These are phyloP conservation scores for Priceomyces fermenticarens DNA, from an alignment of 805 yeast species.

Conservation along the genomic window DNA sequence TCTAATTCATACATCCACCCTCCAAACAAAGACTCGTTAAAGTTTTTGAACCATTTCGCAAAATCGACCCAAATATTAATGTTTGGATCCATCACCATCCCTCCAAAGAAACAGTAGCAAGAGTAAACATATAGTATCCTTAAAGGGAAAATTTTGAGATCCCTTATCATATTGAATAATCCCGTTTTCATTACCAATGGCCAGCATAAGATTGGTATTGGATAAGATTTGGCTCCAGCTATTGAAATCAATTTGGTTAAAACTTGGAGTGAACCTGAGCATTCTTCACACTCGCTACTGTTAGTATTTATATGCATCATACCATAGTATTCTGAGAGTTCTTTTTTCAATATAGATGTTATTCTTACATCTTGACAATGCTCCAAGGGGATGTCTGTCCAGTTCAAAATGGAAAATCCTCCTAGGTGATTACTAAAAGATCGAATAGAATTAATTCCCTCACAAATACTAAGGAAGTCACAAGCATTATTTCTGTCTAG, in stretches of 20 bases:
- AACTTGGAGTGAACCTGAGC: conserved; percentile 6
- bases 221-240: conserved; percentile 16
- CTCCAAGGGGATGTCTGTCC: neutral
- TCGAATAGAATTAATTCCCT: conserved; percentile 11
- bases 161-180: conserved; percentile 17
- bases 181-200: conserved; percentile 13
- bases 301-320: conserved; percentile 1
- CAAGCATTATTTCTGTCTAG: conserved; percentile 13
- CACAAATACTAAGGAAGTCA: conserved; percentile 20
- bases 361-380: neutral
- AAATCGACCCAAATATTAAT: conserved; percentile 29
- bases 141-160: conserved; percentile 21
- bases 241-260: conserved; percentile 13
- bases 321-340: conserved; percentile 4
- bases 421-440: neutral
- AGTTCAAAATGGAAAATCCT: neutral
- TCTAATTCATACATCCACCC: conserved; percentile 13
- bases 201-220: conserved; percentile 31
- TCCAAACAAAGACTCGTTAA: conserved; percentile 9
- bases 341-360: conserved; percentile 1
- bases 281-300: neutral
- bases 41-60: conserved; percentile 12
- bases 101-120: conserved; percentile 14
- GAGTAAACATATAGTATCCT: conserved; percentile 21
- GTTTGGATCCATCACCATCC: conserved; percentile 18